Conservation (phyloP, 1,284 basidiomycete species). For the Pseudozyma pruni region DNA sequence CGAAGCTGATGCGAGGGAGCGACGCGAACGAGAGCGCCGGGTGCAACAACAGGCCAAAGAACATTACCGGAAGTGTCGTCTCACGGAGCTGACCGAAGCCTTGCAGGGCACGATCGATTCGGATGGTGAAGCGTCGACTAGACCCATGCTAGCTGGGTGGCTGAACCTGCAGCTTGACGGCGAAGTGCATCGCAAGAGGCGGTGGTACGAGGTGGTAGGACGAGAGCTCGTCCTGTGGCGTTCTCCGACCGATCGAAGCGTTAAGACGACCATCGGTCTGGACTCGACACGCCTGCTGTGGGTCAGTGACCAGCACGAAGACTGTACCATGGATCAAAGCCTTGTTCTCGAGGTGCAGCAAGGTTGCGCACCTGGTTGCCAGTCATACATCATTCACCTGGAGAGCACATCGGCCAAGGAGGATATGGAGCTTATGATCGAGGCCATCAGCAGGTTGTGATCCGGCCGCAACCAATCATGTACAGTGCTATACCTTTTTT, state of each 20-base stretch:
- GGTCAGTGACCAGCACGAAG: conserved; percentile 11
- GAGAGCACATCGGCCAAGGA: conserved; percentile 7
- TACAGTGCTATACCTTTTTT: too few species aligned
- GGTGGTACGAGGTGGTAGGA: conserved; percentile 16
- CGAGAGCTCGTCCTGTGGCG: conserved; percentile 4
- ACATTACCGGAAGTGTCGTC: not conserved
- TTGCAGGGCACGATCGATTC: not conserved
- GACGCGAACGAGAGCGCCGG: conserved; percentile 5
- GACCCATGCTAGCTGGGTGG: conserved; percentile 12
- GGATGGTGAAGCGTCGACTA: too few species aligned
- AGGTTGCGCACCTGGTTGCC: too few species aligned
- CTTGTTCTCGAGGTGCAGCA: conserved; percentile 8
- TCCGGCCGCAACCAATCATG: too few species aligned
- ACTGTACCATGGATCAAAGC: conserved; percentile 12
- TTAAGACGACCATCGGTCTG: conserved; percentile 4
- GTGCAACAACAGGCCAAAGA: conserved; percentile 2
- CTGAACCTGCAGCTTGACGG: conserved; percentile 20
- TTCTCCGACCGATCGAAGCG: conserved; percentile 7
- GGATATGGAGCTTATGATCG: conserved; percentile 17
- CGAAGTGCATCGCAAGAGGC: conserved; percentile 14
- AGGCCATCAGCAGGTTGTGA: conserved; percentile 8
- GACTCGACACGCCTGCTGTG: not conserved
- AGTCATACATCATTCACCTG: too few species aligned
- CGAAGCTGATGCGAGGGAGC: conserved; percentile 11
- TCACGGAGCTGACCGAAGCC: not conserved